Percentiles rank a stretch among this genome's conserved stretches.
Conservation (phyloP, 2,329 filamentous ascomycete species). For the Diaporthe velutina region DNA sequence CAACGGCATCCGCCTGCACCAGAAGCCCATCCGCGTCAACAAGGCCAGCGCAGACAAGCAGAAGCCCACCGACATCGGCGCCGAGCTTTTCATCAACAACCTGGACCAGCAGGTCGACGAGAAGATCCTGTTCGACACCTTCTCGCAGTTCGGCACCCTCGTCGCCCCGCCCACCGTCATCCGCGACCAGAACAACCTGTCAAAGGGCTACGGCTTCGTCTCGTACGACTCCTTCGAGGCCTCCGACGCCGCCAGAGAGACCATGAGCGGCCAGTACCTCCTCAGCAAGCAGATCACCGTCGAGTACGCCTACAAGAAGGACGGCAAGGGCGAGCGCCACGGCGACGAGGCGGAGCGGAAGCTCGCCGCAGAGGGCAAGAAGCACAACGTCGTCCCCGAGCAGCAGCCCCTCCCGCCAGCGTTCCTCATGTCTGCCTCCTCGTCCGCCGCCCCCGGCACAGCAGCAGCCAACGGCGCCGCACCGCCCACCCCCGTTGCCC, state of each 20-base stretch:
- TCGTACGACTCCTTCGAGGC: slow-evolving; percentile 94
- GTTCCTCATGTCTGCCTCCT: slow-evolving; percentile 66
- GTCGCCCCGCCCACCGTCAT: slow-evolving; percentile 91
- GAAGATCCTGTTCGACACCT: slow-evolving; percentile 94
- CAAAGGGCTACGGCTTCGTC: slow-evolving; percentile 97
- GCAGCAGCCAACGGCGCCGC: slow-evolving; percentile 41
- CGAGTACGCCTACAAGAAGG: slow-evolving; percentile 99
- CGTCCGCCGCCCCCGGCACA: slow-evolving; percentile 43
- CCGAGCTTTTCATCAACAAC: slow-evolving; percentile 97
- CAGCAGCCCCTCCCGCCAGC: slow-evolving; percentile 81
- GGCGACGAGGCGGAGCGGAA: slow-evolving; percentile 94
- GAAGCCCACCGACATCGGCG: slow-evolving; percentile 91
- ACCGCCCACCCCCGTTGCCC: slow-evolving; percentile 41
- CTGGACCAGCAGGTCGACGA: slow-evolving; percentile 95
- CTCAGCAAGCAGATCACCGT: slow-evolving; percentile 97
- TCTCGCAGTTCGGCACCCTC: slow-evolving; percentile 90
- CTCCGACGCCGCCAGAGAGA: slow-evolving; percentile 89
- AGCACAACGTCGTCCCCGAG: slow-evolving; percentile 90
- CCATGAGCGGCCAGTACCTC: slow-evolving; percentile 96
- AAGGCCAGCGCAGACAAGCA: slow-evolving; percentile 94
- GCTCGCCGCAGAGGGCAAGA: slow-evolving; percentile 91
- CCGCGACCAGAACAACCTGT: slow-evolving; percentile 87
- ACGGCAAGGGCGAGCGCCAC: slow-evolving; percentile 96
- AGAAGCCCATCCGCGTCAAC: slow-evolving; percentile 96
- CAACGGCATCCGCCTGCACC: slow-evolving; percentile 94